Base-by-base conservation (phyloP, 2,329 filamentous ascomycete species). In the Colletotrichum zoysiae region DNA sequence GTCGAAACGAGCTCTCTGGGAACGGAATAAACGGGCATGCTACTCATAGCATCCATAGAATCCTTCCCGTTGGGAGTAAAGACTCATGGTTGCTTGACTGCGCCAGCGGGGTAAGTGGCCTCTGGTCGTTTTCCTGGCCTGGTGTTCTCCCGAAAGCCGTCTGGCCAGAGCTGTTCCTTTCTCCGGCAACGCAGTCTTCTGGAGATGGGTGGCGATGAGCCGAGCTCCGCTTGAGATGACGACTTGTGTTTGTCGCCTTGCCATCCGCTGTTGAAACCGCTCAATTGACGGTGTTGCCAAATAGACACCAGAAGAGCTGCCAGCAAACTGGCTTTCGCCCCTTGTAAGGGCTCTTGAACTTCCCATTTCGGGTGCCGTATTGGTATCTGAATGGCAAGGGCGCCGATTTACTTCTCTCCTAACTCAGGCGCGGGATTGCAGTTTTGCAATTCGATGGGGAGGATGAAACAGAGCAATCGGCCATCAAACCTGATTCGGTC, bases 271-370 rank as follows among this genome's bases (percentile, higher is more conserved):
- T 76, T 7, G 83, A 82, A 75, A 88, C 88, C n/a, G 85, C 85
- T 42, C 83, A 82, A 53, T 84, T 84, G 67, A 88, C 86, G 1
- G 86, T 87, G 70, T 88, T 86, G 74, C 86, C 82, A 76, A 88
- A 77, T 84, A 88, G 56, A 87, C 84, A 4, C 86, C 86, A 51
- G 83, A 86, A 16, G 85, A 85, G 74, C 84, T 86, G 35, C 86
- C 86, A 40, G 87, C 84, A 75, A 87, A 88, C 65, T 86, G 82
- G 62, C 84, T 86, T 71, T 84, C 82, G 50, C 53, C 74, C 16
- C 70, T 74, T 1, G 70, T 40, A 40, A 74, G 72, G 8, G 72
- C 70, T 46, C 61, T 67, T n/a, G 73, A 50, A 40, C 65, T 74
- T 33, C 72, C 72, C 20, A 74, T 74, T 33, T 73, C 72, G 16